Percentiles rank a stretch among this genome's conserved stretches.
Evolutionary conservation across 768 basidiomycete species (phyloP).

Genomic region (Leccinellum luteum): DNA sequence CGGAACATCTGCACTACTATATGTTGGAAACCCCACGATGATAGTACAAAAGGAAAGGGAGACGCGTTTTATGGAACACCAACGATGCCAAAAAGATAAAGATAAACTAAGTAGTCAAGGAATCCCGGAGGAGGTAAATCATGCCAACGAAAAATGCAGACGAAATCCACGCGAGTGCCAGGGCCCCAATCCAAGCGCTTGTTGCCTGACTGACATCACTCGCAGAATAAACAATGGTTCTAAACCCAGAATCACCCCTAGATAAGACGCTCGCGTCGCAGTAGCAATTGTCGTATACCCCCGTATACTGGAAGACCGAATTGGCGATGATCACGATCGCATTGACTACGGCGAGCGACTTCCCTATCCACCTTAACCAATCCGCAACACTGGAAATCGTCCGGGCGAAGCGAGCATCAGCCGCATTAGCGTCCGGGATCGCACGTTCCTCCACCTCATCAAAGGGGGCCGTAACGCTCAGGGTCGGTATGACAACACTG

Average conservation of each 20-base stretch:
- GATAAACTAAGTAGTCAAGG: neutral
- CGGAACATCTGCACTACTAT: no score
- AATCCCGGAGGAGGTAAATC: neutral
- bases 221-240: conserved; percentile 19
- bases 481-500: neutral
- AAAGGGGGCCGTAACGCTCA: neutral
- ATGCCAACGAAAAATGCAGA: neutral
- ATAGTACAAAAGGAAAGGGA: no score
- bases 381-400: conserved; percentile 4
- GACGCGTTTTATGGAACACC: no score
- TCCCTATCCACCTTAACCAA: conserved; percentile 25
- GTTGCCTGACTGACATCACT: conserved; percentile 23
- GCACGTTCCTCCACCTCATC: neutral
- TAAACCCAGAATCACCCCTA: conserved; percentile 25
- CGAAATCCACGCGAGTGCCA: neutral
- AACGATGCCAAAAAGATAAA: neutral
- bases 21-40: no score
- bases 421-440: no score
- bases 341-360: conserved; percentile 28
- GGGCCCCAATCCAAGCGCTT: neutral
- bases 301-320: conserved; percentile 31
- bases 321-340: conserved; percentile 22
- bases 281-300: conserved; percentile 28
- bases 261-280: conserved; percentile 27
- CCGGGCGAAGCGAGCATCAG: neutral